A percentile compares a stretch with the other conserved stretches of the same genome.
These are phyloP conservation scores for Neurospora tetraspora DNA, from an alignment of 495 filamentous ascomycete species.

Conservation along the genomic window DNA sequence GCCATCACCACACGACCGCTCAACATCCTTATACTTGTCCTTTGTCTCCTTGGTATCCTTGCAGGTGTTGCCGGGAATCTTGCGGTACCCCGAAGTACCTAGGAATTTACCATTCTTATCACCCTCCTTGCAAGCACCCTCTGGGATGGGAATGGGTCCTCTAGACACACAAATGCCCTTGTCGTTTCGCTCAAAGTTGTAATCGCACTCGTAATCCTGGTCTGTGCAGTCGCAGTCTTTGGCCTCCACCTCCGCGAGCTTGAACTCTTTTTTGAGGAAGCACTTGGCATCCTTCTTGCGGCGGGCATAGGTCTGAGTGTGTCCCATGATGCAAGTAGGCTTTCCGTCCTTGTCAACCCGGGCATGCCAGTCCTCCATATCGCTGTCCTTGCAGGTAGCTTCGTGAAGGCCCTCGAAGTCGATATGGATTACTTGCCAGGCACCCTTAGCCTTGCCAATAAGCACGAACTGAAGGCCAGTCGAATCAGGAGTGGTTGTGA, in stretches of 20 bases:
- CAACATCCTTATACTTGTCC: conserved; percentile 50
- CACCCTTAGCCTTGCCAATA: conserved; percentile 41
- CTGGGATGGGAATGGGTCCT: conserved; percentile 43
- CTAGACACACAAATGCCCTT: conserved; percentile 46
- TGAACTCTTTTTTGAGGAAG: conserved; percentile 77
- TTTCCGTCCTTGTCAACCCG: conserved; percentile 69
- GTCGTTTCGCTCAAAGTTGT: conserved; percentile 62
- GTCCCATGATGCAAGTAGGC: conserved; percentile 87
- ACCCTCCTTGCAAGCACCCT: conserved; percentile 55
- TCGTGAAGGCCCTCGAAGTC: conserved; percentile 80
- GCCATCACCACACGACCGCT: conserved; percentile 43
- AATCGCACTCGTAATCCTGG: conserved; percentile 89
- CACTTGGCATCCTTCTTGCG: conserved; percentile 80
- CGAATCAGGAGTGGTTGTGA: conserved; percentile 84
- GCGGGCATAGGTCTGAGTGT: conserved; percentile 71
- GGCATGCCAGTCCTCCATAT: conserved; percentile 83
- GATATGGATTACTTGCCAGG: conserved; percentile 54
- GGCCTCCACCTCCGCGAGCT: conserved; percentile 54
- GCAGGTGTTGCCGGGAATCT: conserved; percentile 87
- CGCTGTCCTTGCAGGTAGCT: conserved; percentile 63
- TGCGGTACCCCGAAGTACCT: conserved; percentile 80
- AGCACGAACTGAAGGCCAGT: conserved; percentile 84
- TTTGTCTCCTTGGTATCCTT: conserved; percentile 40
- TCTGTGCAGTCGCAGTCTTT: conserved; percentile 70
- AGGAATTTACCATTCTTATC: conserved; percentile 55